These are phyloP conservation scores for Pogostemon cablin DNA, from an alignment of 257 asterid species.

Conservation along the genomic window DNA sequence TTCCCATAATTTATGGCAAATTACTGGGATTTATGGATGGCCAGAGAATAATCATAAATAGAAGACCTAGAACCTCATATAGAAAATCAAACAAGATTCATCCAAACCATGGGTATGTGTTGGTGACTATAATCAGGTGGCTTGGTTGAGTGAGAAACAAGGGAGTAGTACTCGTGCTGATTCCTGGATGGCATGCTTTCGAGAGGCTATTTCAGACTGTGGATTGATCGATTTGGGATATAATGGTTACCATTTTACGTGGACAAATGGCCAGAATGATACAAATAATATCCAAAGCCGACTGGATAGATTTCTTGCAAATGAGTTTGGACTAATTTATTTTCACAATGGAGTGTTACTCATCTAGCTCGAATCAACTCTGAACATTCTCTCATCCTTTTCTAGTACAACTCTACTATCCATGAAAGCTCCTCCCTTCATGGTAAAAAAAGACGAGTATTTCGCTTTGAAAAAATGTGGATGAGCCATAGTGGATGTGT, in stretches of 20 bases:
- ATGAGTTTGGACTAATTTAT: not conserved
- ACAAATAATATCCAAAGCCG: not conserved
- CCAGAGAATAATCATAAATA: too few species aligned
- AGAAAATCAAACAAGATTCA: not conserved
- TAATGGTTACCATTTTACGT: not conserved
- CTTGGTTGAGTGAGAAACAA: not conserved
- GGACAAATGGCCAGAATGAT: not conserved
- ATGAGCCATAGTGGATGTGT: not conserved
- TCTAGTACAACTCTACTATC: not conserved
- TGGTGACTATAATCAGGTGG: too few species aligned
- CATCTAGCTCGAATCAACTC: not conserved
- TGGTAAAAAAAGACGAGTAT: not conserved
- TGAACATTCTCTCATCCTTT: not conserved
- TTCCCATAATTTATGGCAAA: not conserved
- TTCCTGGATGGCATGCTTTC: not conserved
- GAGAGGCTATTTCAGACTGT: not conserved
- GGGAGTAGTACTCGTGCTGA: not conserved
- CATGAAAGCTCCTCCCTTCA: not conserved
- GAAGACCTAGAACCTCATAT: not conserved
- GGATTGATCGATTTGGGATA: not conserved
- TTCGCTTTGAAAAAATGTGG: not conserved
- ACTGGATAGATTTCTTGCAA: not conserved
- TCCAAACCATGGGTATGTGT: too few species aligned
- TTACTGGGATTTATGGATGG: not conserved
- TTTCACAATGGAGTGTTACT: not conserved